phyloP scores from a whole-genome alignment of 129 eudicot genomes.

The Arctium lappa region DNA sequence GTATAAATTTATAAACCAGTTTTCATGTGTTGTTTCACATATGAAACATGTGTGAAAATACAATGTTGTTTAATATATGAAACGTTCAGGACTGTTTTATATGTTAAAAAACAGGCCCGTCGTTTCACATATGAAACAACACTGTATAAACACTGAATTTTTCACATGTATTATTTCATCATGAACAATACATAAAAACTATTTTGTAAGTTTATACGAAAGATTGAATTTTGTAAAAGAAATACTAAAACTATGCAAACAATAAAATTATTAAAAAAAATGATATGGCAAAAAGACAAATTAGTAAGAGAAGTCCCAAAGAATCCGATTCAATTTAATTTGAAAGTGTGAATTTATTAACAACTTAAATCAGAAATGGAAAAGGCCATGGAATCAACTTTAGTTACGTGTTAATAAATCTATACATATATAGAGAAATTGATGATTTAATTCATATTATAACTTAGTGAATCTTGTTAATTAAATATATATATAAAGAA shows the following conservation, averaged over 20 bases:
- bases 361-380: not conserved
- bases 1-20: too few species aligned
- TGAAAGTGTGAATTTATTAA: not conserved
- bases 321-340: conserved; percentile 28
- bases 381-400: conserved; percentile 26
- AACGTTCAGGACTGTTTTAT: too few species aligned
- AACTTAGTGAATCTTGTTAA: not conserved
- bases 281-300: not conserved
- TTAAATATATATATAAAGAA: not conserved
- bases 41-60: too few species aligned
- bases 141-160: too few species aligned
- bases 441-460: not conserved
- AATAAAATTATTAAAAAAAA: not conserved
- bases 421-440: too few species aligned
- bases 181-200: too few species aligned
- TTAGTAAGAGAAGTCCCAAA: conserved; percentile 4
- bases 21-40: too few species aligned
- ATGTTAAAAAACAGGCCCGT: too few species aligned
- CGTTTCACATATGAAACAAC: too few species aligned
- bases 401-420: conserved; percentile 9
- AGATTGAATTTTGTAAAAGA: too few species aligned
- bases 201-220: not conserved
- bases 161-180: too few species aligned
- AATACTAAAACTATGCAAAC: not conserved
- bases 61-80: too few species aligned